Percentiles rank a stretch among this genome's conserved stretches.
These are phyloP conservation scores for Clitocybe nebularis DNA, from an alignment of 1,284 basidiomycete genomes.

Conservation along the genomic window DNA sequence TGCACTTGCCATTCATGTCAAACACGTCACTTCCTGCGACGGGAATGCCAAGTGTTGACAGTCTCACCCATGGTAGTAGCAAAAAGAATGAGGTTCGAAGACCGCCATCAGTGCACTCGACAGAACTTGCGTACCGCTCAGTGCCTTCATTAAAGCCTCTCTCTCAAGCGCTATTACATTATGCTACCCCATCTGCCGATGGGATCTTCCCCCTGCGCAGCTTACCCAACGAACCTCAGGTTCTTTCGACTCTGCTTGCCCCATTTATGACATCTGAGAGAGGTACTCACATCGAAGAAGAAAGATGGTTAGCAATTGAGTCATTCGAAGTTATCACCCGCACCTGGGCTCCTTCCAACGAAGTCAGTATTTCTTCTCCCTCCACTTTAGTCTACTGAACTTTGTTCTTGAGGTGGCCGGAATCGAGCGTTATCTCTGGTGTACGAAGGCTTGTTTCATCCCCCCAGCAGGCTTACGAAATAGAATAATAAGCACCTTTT, in stretches of 20 bases:
- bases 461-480: constrained; percentile 37
- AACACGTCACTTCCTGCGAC: constrained; percentile 33
- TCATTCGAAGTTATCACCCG: constrained; percentile 53
- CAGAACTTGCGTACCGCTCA: constrained; percentile 21
- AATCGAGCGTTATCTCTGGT: constrained; percentile 63
- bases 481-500: constrained; percentile 46
- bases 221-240: constrained; percentile 54
- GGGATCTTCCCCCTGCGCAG: constrained; percentile 22
- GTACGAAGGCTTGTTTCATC: constrained; percentile 51
- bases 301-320: constrained; percentile 54
- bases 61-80: constrained; percentile 19
- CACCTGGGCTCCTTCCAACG: constrained; percentile 50
- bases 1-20: constrained; percentile 49
- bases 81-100: constrained; percentile 31
- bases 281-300: constrained; percentile 38
- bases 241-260: constrained; percentile 52
- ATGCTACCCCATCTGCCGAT: constrained; percentile 33
- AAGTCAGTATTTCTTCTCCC: constrained; percentile 34
- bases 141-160: constrained; percentile 35
- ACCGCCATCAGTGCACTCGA: constrained; percentile 36
- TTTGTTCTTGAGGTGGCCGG: constrained; percentile 35
- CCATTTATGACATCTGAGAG: constrained; percentile 46
- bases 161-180: constrained; percentile 36
- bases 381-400: not conserved
- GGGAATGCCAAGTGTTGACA: constrained; percentile 17